Evolutionary conservation across 2,329 filamentous ascomycete species (phyloP), one percentile per base, ranked within the genome.

Genomic region (Hortaea sp.): DNA sequence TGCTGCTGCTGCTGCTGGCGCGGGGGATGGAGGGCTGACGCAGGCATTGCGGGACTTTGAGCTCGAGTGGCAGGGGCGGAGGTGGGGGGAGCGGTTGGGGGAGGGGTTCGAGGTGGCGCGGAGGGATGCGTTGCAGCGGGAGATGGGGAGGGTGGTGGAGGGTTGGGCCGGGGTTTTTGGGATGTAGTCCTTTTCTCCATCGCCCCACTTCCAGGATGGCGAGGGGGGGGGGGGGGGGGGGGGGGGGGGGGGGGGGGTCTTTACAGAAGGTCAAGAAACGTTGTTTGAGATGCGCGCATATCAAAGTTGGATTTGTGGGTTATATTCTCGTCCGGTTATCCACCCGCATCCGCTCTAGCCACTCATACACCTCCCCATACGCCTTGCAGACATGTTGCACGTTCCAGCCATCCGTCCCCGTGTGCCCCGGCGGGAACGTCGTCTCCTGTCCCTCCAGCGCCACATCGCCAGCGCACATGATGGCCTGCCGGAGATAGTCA

Each of bases 401-500:
- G 13, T 27, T 27, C 38, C 38, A 39, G 7, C 38, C 38, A 20
- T 39, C 38, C 9, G 38, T 39, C 9, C 38, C 38, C 7, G 38
- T 39, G 3, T 12, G 7, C 4, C 38, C 38, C 9, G 10, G 10
- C 3, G 38, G 32, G 2, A 35, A 35, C n/a, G 32, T 31, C 12
- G 47, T 45, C 6, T 49, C 35, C 30, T 46, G 41, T 13, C 47
- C 47, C 42, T 61, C 58, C 11, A 61, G 40, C 3, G 57, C 51
- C 38, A 53, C 54, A 34, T 61, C 58, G 28, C 55, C 58, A 4
- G 51, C 53, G 37, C 57, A 61, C 45, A 59, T 53, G 35, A 61
- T 45, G 9, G 49, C 53, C 42, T 61, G 58, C 7, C 58, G 54
- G 28, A 60, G 37, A 43, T 61, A 61, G 46, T 61, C 58, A 42